These are phyloP conservation scores for Zoysia japonica DNA, from an alignment of 176 grass and related monocot species.

Conservation along the genomic window DNA sequence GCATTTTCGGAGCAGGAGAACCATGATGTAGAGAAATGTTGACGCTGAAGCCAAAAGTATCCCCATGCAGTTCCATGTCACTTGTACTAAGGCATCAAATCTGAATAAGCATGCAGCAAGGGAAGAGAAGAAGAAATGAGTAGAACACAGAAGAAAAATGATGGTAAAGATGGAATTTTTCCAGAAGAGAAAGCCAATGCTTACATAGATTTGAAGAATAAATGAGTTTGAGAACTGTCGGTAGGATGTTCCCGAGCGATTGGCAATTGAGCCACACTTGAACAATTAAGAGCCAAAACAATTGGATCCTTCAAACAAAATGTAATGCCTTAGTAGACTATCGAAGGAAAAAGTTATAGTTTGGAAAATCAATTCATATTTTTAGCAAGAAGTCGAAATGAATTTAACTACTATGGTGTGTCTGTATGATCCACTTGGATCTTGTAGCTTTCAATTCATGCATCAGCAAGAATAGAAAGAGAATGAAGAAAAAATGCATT, in stretches of 20 bases:
- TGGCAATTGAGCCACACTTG: slow-evolving; percentile 55
- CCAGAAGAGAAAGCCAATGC: not conserved
- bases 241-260: slow-evolving; percentile 40
- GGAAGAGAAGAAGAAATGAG: slow-evolving; percentile 37
- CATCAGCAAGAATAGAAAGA: too few species aligned
- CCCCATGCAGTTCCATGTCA: slow-evolving; percentile 48
- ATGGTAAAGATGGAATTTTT: not conserved
- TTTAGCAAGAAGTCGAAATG: too few species aligned
- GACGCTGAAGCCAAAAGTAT: slow-evolving; percentile 67
- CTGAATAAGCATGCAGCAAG: slow-evolving; percentile 48
- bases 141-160: slow-evolving; percentile 19
- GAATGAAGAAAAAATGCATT: too few species aligned
- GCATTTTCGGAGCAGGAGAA: slow-evolving; percentile 62
- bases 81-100: slow-evolving; percentile 45
- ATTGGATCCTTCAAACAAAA: slow-evolving; percentile 57
- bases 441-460: too few species aligned
- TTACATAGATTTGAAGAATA: slow-evolving; percentile 64
- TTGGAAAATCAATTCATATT: too few species aligned
- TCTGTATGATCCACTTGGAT: too few species aligned
- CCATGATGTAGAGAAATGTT: slow-evolving; percentile 63
- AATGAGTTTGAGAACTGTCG: slow-evolving; percentile 32
- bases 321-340: slow-evolving; percentile 27
- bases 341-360: not conserved
- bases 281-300: slow-evolving; percentile 89
- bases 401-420: too few species aligned